These are phyloP conservation scores for Alloascoidea hylecoeti DNA, from an alignment of 805 yeast species.

Conservation along the genomic window DNA sequence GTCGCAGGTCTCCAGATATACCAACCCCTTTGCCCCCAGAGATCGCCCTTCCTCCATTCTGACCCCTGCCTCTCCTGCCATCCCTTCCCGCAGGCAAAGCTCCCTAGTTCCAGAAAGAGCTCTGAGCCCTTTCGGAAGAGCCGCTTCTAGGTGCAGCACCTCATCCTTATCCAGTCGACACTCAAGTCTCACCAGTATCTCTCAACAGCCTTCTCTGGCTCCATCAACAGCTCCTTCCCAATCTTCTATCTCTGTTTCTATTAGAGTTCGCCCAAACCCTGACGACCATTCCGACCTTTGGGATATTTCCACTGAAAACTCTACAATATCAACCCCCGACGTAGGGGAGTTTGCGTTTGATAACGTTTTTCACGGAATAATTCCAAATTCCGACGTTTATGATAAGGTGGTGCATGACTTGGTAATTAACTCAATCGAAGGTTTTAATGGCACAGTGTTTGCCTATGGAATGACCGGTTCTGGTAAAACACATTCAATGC, in stretches of 20 bases:
- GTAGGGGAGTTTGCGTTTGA: conserved; percentile 49
- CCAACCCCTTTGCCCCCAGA: too few relatives aligned
- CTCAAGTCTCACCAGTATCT: too few relatives aligned
- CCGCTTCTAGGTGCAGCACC: too few relatives aligned
- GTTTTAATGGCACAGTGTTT: conserved; percentile 62
- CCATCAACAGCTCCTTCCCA: too few relatives aligned
- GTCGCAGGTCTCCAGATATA: too few relatives aligned
- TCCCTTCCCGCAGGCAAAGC: too few relatives aligned
- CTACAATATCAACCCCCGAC: conserved; percentile 26
- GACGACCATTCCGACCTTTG: conserved; percentile 18
- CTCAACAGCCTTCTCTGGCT: too few relatives aligned
- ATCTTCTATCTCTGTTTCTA: conserved; percentile 1
- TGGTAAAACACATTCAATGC: conserved; percentile 61
- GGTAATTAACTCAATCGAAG: conserved; percentile 35
- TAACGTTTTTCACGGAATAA: conserved; percentile 41
- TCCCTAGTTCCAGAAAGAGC: too few relatives aligned
- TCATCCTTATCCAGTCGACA: too few relatives aligned
- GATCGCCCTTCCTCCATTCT: too few relatives aligned
- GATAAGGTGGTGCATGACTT: conserved; percentile 29
- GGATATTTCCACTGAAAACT: conserved; percentile 24
- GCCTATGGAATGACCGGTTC: conserved; percentile 76
- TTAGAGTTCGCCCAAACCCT: background rate
- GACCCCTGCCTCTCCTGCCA: too few relatives aligned
- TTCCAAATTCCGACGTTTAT: conserved; percentile 39
- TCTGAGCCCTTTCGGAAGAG: too few relatives aligned